Percentiles rank a stretch among this genome's conserved stretches.
These are phyloP conservation scores for Wickerhamiella galacta DNA, from an alignment of 805 yeast genomes.

Conservation along the genomic window DNA sequence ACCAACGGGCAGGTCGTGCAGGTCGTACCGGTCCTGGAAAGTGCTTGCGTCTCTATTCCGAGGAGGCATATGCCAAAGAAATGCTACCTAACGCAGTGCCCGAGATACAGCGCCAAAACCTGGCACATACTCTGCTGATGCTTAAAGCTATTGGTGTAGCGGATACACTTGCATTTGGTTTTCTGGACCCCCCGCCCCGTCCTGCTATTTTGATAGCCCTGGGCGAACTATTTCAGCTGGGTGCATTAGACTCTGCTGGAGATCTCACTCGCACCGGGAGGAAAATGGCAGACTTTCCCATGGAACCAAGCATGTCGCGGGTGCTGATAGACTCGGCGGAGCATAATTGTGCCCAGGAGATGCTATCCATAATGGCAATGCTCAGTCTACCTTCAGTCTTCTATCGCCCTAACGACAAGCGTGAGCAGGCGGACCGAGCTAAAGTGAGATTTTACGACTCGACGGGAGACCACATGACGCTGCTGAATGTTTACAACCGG, in stretches of 20 bases:
- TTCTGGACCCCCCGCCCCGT: constrained; percentile 77
- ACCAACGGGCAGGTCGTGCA: constrained; percentile 95
- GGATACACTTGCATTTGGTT: constrained; percentile 68
- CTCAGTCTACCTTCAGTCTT: constrained; percentile 62
- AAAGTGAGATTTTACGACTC: constrained; percentile 36
- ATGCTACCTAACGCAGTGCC: constrained; percentile 70
- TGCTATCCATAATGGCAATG: constrained; percentile 67
- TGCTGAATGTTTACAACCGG: constrained; percentile 57
- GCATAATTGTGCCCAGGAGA: constrained; percentile 46
- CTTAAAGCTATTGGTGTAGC: constrained; percentile 71
- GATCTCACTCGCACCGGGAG: constrained; percentile 60
- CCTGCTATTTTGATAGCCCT: constrained; percentile 58
- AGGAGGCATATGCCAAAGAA: constrained; percentile 63
- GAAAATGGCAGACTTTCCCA: constrained; percentile 81
- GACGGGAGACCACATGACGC: constrained; percentile 65
- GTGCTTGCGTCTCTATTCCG: constrained; percentile 78
- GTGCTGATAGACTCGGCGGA: constrained; percentile 47
- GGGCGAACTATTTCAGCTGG: constrained; percentile 68
- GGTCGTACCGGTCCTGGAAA: constrained; percentile 97
- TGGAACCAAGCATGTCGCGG: constrained; percentile 80
- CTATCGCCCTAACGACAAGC: constrained; percentile 46
- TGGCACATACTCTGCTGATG: constrained; percentile 58
- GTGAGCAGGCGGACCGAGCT: constrained; percentile 47
- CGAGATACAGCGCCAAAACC: constrained; percentile 74
- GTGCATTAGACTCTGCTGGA: constrained; percentile 66